Evolutionary conservation across 2,329 filamentous ascomycete genomes (phyloP).

Genomic region (Stachybotrys echinatus): DNA sequence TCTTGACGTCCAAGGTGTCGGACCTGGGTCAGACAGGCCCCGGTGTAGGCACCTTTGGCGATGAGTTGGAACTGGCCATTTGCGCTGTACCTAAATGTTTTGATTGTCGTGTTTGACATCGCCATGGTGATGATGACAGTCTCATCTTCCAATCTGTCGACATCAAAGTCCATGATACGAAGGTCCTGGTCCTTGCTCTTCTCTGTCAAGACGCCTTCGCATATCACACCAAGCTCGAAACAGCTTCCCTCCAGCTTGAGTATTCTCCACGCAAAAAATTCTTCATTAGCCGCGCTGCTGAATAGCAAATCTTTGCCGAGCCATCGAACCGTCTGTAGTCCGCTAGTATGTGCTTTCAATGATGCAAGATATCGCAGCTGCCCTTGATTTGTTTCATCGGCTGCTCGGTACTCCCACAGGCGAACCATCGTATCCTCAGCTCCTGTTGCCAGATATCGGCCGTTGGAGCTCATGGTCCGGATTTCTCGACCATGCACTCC

Average conservation of each 20-base stretch:
- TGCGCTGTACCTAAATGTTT: slow-evolving; percentile 47
- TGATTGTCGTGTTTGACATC: slow-evolving; percentile 79
- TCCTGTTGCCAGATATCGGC: slow-evolving; percentile 53
- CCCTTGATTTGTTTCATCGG: slow-evolving; percentile 2
- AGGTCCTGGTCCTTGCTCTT: slow-evolving; percentile 57
- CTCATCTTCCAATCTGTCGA: slow-evolving; percentile 22
- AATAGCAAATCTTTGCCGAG: slow-evolving; percentile 67
- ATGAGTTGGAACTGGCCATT: slow-evolving; percentile 41
- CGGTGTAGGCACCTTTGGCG: slow-evolving; percentile 56
- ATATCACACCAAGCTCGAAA: slow-evolving; percentile 47
- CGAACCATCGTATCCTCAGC: slow-evolving; percentile 72
- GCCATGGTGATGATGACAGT: slow-evolving; percentile 62
- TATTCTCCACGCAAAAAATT: slow-evolving; percentile 81
- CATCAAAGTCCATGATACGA: slow-evolving; percentile 75
- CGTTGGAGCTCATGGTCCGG: slow-evolving; percentile 40
- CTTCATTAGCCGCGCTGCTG: slow-evolving; percentile 81
- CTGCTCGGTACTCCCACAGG: slow-evolving; percentile 51
- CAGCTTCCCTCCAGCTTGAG: slow-evolving; percentile 44
- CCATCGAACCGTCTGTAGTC: slow-evolving; percentile 79
- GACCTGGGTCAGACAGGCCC: slow-evolving; percentile 69
- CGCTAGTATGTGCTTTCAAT: slow-evolving; percentile 73
- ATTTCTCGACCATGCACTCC: slow-evolving; percentile 89
- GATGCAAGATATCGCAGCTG: slow-evolving; percentile 51
- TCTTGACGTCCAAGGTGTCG: slow-evolving; percentile 31
- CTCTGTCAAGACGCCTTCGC: slow-evolving; percentile 50